Base-by-base conservation (phyloP, 768 basidiomycete genomes). In the Suillus spraguei region DNA sequence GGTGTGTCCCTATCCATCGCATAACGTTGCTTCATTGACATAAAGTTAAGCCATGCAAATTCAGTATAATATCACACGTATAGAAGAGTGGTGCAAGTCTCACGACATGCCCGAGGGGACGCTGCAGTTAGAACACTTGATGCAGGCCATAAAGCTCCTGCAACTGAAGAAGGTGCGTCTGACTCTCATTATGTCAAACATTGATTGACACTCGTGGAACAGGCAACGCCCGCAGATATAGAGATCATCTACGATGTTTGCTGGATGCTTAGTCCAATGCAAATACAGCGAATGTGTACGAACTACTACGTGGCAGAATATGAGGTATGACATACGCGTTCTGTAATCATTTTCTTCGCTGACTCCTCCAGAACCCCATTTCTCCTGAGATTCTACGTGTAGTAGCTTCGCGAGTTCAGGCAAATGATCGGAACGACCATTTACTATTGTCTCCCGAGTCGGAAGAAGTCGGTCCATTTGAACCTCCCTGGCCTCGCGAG, bases 61-160 rank as follows among this genome's bases (percentile, higher is more conserved):
- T 63, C 97, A 99, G 75, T 99, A 99, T 77, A 99, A 99, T 73
- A 97, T 99, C 73, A 99, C 96, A 36, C 88, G 92, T 33, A 92
- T 96, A 71, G 94, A 96, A 71, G 96, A 98, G 78, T 99, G 97
- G 97, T 99, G 97, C 82, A 99, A 99, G 79, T 96, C 97, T 32
- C 97, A 99, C 72, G 95, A 97, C 73, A 98, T 99, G 95, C 97
- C 97, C 1, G 97, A 99, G 75, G 97, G 97, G 10, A 94, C 94
- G 20, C 83, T 99, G 35, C 97, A 99, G 75, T 82, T 99, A 61
- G 97, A 99, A 78, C 96, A 99, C 78, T 84, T 99, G 79, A 97
- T 99, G 95, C 97, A 99, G 81, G 97, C 97, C 61, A 98, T 97
- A 71, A 99, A 99, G 79, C 79, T 99, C 61, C 82, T 99, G 32